phyloP scores from a whole-genome alignment of 2,329 filamentous ascomycete genomes.

The Mariannaea sp. region DNA sequence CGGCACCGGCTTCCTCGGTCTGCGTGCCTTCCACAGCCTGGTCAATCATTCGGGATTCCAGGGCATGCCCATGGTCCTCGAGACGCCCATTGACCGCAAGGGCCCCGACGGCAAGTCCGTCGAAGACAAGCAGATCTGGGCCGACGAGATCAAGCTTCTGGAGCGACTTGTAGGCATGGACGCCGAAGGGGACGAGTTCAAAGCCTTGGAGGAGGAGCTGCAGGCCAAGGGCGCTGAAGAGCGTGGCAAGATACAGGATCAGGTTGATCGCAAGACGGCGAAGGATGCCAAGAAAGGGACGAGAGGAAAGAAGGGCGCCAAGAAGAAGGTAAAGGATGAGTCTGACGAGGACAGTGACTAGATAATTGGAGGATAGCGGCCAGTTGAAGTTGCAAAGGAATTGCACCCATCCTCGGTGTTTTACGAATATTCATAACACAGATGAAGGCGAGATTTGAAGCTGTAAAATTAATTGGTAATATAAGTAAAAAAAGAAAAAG shows the following conservation, averaged over 20 bases:
- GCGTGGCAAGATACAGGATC: conserved; percentile 74
- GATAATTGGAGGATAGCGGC: background rate
- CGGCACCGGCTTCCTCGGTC: conserved; percentile 88
- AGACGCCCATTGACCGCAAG: conserved; percentile 87
- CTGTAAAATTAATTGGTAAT: background rate
- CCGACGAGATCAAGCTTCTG: conserved; percentile 90
- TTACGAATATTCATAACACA: too few relatives aligned
- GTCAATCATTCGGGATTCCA: conserved; percentile 82
- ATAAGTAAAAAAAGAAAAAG: conserved; percentile 1
- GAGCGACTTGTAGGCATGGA: conserved; percentile 89
- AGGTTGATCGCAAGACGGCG: conserved; percentile 75
- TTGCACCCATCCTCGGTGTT: too few relatives aligned
- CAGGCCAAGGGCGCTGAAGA: conserved; percentile 71
- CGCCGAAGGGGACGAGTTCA: conserved; percentile 73
- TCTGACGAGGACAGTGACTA: conserved; percentile 44
- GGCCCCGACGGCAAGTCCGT: conserved; percentile 67
- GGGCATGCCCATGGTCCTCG: conserved; percentile 86
- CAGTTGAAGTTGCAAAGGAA: too few relatives aligned
- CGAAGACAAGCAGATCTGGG: conserved; percentile 86
- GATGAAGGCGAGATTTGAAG: too few relatives aligned
- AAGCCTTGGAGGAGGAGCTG: conserved; percentile 65
- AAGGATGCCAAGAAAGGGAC: conserved; percentile 55
- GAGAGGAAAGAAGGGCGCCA: conserved; percentile 25
- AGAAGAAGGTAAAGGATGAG: conserved; percentile 45
- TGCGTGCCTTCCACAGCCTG: conserved; percentile 87